Evolutionary conservation across 2,329 filamentous ascomycete genomes (phyloP), one percentile per base, ranked within the genome.

Genomic region (Apiospora hydei): DNA sequence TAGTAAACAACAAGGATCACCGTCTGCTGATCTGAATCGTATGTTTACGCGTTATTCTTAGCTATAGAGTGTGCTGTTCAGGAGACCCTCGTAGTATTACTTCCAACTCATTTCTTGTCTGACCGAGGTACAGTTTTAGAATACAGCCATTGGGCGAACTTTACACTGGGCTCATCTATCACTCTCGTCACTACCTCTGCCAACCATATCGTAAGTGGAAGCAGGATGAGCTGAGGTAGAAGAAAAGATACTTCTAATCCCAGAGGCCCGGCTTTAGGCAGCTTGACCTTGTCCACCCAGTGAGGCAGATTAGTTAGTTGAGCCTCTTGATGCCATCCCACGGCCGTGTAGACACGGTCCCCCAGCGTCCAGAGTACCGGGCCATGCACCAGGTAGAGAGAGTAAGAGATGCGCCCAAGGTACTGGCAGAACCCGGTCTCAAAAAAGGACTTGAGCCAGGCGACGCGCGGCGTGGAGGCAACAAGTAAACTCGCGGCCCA

Each of bases 321-420:
- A 18, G 83, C 81, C 1, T 84, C 81, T 66, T 86, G 85, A 4
- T 81, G 77, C 83, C 88, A 91, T 13, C 92, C 91, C 0, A 85
- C 85, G 10, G 89, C 88, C 6, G 87, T 85, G 79, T 93, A 93
- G 1, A 94, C 34, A 51, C 91, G 83, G 77, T 93, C 90, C 4
- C 90, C 91, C 1, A 92, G 70, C 0, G 84, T 85, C 84, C 84
- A 88, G 0, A 93, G 81, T 0, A 93, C 79, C 0, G 90, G 90
- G 0, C 90, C 90, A 75, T 93, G 91, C 14, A 92, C 85, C 11
- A 92, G 83, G 79, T 93, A 93, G 13, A 93, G 81, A 1, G 88
- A 84, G 77, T 88, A 93, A 0, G 89, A 91, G 71, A 92, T 85
- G 67, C 87, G 86, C 0, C 90, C 91, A 2, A 92, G 84, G 73